These are phyloP conservation scores for Sugiyamaella valdiviana DNA, from an alignment of 805 yeast species.

Conservation along the genomic window DNA sequence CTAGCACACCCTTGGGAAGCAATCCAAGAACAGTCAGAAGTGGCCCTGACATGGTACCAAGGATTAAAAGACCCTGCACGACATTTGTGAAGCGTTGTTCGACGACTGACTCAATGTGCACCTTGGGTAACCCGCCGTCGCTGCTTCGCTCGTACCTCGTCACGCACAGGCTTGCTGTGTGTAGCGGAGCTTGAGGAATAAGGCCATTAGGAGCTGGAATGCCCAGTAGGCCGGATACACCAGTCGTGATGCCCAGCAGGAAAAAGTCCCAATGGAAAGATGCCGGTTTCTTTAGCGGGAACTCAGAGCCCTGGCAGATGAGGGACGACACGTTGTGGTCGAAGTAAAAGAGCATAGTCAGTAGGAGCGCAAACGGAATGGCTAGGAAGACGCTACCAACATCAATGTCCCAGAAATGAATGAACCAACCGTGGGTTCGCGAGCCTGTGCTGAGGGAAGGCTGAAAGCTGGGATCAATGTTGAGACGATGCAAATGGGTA, in stretches of 20 bases:
- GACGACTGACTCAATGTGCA: conserved; percentile 51
- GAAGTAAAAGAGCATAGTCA: conserved; percentile 82
- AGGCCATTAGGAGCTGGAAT: conserved; percentile 95
- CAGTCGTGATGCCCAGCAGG: conserved; percentile 78
- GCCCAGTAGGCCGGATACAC: conserved; percentile 79
- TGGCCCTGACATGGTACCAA: conserved; percentile 89
- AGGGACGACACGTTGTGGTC: conserved; percentile 93
- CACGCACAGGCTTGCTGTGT: conserved; percentile 70
- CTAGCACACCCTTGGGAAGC: conserved; percentile 87
- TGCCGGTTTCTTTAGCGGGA: conserved; percentile 77
- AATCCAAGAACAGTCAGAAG: conserved; percentile 69
- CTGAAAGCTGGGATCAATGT: conserved; percentile 62
- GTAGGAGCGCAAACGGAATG: conserved; percentile 80
- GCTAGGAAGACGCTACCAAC: conserved; percentile 82
- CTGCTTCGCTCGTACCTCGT: conserved; percentile 32
- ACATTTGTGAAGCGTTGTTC: conserved; percentile 87
- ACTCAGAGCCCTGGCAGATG: conserved; percentile 82
- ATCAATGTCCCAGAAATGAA: conserved; percentile 67
- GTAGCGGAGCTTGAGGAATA: conserved; percentile 96
- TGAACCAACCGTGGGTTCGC: conserved; percentile 60
- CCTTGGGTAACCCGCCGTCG: conserved; percentile 1
- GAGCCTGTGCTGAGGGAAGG: conserved; percentile 50
- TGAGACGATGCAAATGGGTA: conserved; percentile 55
- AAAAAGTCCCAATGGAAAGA: conserved; percentile 91
- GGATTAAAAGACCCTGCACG: conserved; percentile 72